Evolutionary conservation across 2,329 filamentous ascomycete genomes (phyloP).

Genomic region (Neofusicoccum laricinum): DNA sequence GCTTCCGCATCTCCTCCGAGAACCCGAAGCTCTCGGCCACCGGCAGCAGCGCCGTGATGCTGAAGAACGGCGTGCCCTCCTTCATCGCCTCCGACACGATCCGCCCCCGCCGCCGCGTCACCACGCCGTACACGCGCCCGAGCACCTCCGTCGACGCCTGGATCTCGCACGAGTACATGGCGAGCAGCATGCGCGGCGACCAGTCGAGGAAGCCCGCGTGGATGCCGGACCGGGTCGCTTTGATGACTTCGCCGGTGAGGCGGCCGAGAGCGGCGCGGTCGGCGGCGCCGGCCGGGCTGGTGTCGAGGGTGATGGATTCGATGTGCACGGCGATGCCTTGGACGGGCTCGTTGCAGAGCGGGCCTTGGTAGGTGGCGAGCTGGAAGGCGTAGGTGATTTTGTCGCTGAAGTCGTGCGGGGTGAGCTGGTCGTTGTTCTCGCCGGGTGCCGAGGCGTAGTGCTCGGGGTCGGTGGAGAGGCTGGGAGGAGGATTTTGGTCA

Average conservation of each 20-base stretch:
- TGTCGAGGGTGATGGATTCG: constrained; percentile 67
- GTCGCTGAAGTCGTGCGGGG: constrained; percentile 72
- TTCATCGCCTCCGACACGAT: constrained; percentile 91
- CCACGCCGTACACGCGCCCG: constrained; percentile 92
- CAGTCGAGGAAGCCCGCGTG: constrained; percentile 87
- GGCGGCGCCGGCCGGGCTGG: constrained; percentile 49
- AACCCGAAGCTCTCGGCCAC: constrained; percentile 97
- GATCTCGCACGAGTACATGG: constrained; percentile 98
- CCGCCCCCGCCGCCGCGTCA: constrained; percentile 86
- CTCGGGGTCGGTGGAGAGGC: constrained; percentile 17
- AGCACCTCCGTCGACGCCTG: constrained; percentile 95
- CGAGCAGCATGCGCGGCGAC: constrained; percentile 90
- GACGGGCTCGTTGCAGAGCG: constrained; percentile 87
- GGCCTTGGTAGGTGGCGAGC: constrained; percentile 81
- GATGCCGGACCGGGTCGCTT: constrained; percentile 80
- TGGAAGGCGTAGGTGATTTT: constrained; percentile 95
- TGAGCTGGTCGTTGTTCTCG: constrained; percentile 37
- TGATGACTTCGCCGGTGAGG: constrained; percentile 90
- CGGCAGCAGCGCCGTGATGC: constrained; percentile 80
- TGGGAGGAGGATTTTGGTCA: not conserved
- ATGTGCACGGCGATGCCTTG: constrained; percentile 91
- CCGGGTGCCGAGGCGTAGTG: constrained; percentile 29
- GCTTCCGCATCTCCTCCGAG: constrained; percentile 91
- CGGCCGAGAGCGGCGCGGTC: constrained; percentile 65
- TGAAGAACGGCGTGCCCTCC: constrained; percentile 95